Conservation (phyloP, 257 asterid genomes). For the Verbena officinalis region DNA sequence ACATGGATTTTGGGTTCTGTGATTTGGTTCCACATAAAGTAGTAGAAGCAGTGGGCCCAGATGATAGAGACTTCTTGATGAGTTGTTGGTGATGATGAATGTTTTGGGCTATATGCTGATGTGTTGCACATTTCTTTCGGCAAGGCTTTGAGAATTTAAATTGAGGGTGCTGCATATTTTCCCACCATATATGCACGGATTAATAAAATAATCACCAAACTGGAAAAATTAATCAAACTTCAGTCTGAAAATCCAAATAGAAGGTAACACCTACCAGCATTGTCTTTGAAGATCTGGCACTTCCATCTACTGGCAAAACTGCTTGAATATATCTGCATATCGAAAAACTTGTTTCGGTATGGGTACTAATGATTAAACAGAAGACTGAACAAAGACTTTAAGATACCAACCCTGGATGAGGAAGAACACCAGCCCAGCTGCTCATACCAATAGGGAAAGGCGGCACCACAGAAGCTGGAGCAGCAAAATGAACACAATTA, state of each 20-base stretch:
- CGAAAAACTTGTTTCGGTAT: constrained; percentile 26
- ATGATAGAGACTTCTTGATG: constrained; percentile 34
- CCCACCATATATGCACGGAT: constrained; percentile 7
- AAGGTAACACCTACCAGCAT: constrained; percentile 48
- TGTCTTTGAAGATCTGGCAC: constrained; percentile 35
- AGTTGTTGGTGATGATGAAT: constrained; percentile 52
- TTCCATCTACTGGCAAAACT: constrained; percentile 38
- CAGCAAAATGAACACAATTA: constrained; percentile 37
- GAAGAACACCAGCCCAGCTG: constrained; percentile 49
- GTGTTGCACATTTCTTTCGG: constrained; percentile 55
- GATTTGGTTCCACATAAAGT: constrained; percentile 33
- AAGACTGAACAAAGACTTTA: constrained; percentile 12
- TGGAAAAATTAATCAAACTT: not conserved
- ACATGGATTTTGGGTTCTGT: constrained; percentile 28
- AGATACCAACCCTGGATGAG: constrained; percentile 49
- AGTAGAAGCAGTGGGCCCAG: constrained; percentile 38
- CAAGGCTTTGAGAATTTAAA: constrained; percentile 47
- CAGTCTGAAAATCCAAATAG: not conserved
- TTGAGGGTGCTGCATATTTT: constrained; percentile 46
- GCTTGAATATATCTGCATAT: constrained; percentile 45
- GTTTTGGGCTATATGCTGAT: constrained; percentile 51
- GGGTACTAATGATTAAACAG: constrained; percentile 15
- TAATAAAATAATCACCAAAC: constrained; percentile 6
- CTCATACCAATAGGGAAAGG: constrained; percentile 40
- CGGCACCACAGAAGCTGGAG: constrained; percentile 38